Base-by-base conservation (phyloP, 2,329 filamentous ascomycete species). In the Fusarium globosum region DNA sequence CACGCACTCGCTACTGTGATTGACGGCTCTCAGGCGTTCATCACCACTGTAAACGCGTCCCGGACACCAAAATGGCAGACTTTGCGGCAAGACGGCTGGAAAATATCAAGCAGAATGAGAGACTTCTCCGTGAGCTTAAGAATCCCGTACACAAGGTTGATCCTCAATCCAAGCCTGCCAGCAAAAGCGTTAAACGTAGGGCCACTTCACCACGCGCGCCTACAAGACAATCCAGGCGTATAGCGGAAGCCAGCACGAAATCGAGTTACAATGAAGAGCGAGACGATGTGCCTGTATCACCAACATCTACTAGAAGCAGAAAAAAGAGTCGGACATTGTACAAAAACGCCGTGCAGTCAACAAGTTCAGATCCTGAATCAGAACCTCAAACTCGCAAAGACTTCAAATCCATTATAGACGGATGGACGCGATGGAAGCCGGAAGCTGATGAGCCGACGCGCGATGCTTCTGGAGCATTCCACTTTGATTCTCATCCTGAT, bases 171-270 rank as follows among this genome's bases (percentile, higher is more conserved):
- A 51, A 45, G 14, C 23, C 23, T 23, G 26, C 21, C 5, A 57
- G 12, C 51, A 69, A 49, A 35, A 36, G 18, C 16, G 38, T 14
- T 7, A 69, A 69, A 26, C 45, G 65, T 2, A 69, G 39, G 14
- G n/a, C 51, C 4, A 46, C 16, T 20, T 8, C 60, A 35, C 65
- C 46, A 12, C 23, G 30, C 20, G 30, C 9, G 4, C 67, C 59
- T 18, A 69, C 67, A 13, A 52, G 67, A n/a, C 51, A 69, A 4
- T 69, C 67, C 0, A 69, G 41, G 14, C 65, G 67, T 0, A 59
- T 69, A 53, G 67, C 65, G 4, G 49, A 69, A 46, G 48, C 65
- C 6, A 48, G 33, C 46, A 45, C 35, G 3, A 52, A 30, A 2
- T 52, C 65, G 14, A 33, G 20, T 20, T 65, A 69, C 4, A 15